Base-by-base conservation (phyloP, 371 early-diverging fungal species). In the Smittium culicis region DNA sequence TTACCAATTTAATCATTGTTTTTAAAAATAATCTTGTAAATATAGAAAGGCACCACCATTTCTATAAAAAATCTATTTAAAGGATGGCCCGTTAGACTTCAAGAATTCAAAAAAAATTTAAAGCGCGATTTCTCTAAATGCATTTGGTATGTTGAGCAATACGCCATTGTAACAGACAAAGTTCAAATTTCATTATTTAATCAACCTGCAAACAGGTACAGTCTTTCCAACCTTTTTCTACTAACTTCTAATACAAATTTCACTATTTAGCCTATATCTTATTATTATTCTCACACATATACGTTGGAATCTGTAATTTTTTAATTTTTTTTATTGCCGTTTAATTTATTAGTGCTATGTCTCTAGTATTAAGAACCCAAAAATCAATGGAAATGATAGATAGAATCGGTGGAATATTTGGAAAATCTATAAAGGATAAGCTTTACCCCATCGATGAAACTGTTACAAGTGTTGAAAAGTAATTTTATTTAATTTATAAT, bases 61-160 rank as follows among this genome's bases (percentile, higher is more conserved):
- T 77, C 77, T 28, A 70, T 99, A 35, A 68, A 72, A 16, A 81
- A 87, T 28, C 70, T 99, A 33, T 98, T 98, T 75, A 81, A 87
- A 20, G 73, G 82, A 3, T 79, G 93, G 72, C 98, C 99, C 1
- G 94, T 99, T 1, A 84, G 99, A n/a, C 77, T 79, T 54, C 80
- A 80, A 35, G 96, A 96, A 67, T 87, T 93, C 70, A 86, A 86
- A 67, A 85, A 85, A 61, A 91, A 92, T 68, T 77, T 86, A 60
- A 87, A 87, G 62, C 76, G 83, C 56, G 93, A 98, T 72, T 90
- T 85, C 67, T 73, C 80, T 0, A 87, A 89, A 65, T 85, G 91
- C 32, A 70, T 96, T 28, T 81, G 82, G 1, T 70, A 92, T n/a
- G 68, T 96, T 28, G 92, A 98, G 73, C 86, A 87, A 1, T 98